Evolutionary conservation across 106 monocot species (phyloP).

Genomic region (Dendrobium huoshanense): DNA sequence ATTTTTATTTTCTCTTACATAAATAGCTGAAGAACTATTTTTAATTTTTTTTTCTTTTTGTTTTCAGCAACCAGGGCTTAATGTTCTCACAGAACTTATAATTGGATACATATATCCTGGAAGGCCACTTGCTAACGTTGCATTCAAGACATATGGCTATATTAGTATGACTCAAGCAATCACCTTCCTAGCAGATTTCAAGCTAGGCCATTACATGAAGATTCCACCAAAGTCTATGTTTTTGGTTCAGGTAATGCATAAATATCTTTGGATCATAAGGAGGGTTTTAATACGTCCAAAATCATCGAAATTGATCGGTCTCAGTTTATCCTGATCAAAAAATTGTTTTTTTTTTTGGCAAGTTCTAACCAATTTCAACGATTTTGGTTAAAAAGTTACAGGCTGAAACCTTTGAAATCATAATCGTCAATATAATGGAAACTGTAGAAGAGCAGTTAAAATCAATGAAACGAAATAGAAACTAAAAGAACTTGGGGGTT

Average conservation of each 20-base stretch:
- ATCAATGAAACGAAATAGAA: too few species aligned
- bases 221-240: constrained; percentile 32
- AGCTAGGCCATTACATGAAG: constrained; percentile 29
- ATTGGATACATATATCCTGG: constrained; percentile 29
- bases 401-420: too few species aligned
- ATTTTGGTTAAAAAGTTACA: background rate
- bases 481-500: too few species aligned
- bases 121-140: constrained; percentile 26
- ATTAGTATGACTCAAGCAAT: constrained; percentile 9
- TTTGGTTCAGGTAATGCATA: constrained; percentile 16
- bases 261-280: too few species aligned
- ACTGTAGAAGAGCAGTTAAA: too few species aligned
- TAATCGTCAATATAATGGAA: too few species aligned
- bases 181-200: constrained; percentile 10
- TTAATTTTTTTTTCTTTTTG: too few species aligned
- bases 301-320: background rate
- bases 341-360: background rate
- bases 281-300: too few species aligned
- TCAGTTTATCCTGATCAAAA: background rate
- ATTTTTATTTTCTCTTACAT: too few species aligned
- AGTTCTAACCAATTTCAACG: background rate
- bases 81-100: constrained; percentile 16
- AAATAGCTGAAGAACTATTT: background rate
- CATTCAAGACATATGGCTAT: constrained; percentile 17
- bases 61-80: constrained; percentile 10